Conservation (phyloP, 2,329 filamentous ascomycete genomes). For the Hypoxylon rubiginosum region DNA sequence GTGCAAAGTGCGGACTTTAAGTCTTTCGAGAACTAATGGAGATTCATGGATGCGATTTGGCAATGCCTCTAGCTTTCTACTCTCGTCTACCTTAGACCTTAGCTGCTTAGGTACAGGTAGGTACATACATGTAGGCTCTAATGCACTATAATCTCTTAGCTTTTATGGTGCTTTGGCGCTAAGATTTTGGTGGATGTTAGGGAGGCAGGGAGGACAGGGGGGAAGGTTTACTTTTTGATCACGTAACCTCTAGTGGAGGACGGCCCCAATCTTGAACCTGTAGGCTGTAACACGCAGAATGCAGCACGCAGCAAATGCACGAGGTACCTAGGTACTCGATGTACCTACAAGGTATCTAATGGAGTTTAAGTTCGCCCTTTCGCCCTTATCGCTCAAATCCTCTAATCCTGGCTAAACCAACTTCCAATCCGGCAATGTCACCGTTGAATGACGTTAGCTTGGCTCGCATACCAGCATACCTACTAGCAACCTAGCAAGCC, state of each 20-base stretch:
- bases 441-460: conserved; percentile 39
- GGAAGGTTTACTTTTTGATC: background rate
- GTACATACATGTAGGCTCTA: background rate
- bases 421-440: conserved; percentile 29
- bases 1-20: conserved; percentile 29
- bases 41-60: conserved; percentile 40
- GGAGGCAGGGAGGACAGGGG: conserved; percentile 15
- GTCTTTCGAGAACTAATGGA: conserved; percentile 15
- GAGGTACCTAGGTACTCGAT: background rate
- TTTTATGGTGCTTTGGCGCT: conserved; percentile 26
- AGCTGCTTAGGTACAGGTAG: background rate
- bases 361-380: conserved; percentile 10
- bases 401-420: conserved; percentile 23
- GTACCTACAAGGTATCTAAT: conserved; percentile 12
- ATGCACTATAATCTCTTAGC: conserved; percentile 3
- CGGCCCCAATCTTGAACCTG: background rate
- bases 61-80: conserved; percentile 29
- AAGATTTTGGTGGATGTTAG: conserved; percentile 26
- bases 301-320: background rate
- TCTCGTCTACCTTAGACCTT: background rate
- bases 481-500: background rate
- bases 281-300: background rate
- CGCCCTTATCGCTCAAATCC: conserved; percentile 23
- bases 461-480: conserved; percentile 24
- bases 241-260: background rate